Conservation (phyloP, 2,329 filamentous ascomycete genomes). For the Phaeoacremonium minimum region DNA sequence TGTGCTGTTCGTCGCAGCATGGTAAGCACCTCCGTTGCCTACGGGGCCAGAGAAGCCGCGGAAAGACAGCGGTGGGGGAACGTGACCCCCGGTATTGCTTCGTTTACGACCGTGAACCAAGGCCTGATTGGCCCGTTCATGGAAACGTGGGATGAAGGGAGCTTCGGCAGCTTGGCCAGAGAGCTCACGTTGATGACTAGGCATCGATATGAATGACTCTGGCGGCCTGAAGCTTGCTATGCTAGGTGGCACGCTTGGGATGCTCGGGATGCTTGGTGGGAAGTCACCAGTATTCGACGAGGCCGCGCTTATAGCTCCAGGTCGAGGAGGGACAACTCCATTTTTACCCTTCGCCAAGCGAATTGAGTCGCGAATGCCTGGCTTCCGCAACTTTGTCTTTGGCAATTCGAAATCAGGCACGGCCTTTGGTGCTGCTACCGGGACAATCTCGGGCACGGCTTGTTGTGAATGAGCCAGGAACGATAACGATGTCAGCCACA, state of each 20-base stretch:
- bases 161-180: slow-evolving; percentile 64
- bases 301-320: slow-evolving; percentile 16
- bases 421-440: slow-evolving; percentile 46
- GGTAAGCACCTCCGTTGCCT: slow-evolving; percentile 30
- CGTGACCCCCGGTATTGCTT: slow-evolving; percentile 80
- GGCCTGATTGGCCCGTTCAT: slow-evolving; percentile 46
- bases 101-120: slow-evolving; percentile 73
- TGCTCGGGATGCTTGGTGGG: slow-evolving; percentile 47
- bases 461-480: slow-evolving; percentile 90
- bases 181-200: slow-evolving; percentile 39
- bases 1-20: slow-evolving; percentile 50
- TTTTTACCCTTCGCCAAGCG: slow-evolving; percentile 74
- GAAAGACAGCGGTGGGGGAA: slow-evolving; percentile 67
- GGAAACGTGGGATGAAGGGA: slow-evolving; percentile 67
- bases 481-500: slow-evolving; percentile 91
- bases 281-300: slow-evolving; percentile 32
- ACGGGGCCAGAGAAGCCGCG: slow-evolving; percentile 68
- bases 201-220: slow-evolving; percentile 33
- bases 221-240: slow-evolving; percentile 32
- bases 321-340: slow-evolving; percentile 14
- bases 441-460: slow-evolving; percentile 69
- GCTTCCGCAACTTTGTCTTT: slow-evolving; percentile 41
- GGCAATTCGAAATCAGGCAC: slow-evolving; percentile 48
- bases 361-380: slow-evolving; percentile 80
- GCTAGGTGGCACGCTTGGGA: slow-evolving; percentile 45